phyloP scores from a whole-genome alignment of 305 asterid genomes.

The Fraxinus angustifolia region DNA sequence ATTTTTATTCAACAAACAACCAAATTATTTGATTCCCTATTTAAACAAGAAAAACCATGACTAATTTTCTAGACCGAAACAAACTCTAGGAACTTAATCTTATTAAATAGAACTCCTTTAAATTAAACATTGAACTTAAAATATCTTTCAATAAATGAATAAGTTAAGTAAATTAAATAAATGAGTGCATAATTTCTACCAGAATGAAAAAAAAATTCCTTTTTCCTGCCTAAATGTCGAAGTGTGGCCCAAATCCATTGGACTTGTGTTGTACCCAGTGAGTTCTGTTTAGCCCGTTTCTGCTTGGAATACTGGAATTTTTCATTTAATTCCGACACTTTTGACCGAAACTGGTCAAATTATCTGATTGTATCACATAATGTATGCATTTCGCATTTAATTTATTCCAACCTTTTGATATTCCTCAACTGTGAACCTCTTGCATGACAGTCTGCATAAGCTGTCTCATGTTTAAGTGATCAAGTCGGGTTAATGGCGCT shows the following conservation, averaged over 20 bases:
- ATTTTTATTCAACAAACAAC: not conserved
- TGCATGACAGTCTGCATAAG: slow-evolving; percentile 11
- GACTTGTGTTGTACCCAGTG: not conserved
- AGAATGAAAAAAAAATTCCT: not conserved
- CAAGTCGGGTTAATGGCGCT: slow-evolving; percentile 15
- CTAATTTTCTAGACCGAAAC: not conserved
- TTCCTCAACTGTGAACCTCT: not conserved
- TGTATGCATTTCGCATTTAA: not conserved
- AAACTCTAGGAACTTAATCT: not conserved
- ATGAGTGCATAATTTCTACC: not conserved
- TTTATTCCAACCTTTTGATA: not conserved
- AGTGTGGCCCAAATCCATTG: not conserved
- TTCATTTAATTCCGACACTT: not conserved
- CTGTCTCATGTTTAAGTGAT: not conserved
- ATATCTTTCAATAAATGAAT: not conserved
- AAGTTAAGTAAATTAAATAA: not conserved
- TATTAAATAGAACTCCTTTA: not conserved
- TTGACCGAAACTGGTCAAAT: not conserved
- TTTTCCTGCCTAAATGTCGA: not conserved
- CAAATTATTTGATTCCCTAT: not conserved
- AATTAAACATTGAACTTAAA: not conserved
- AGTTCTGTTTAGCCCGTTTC: not conserved
- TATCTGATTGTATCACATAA: not conserved
- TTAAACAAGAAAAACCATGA: not conserved
- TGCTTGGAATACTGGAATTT: not conserved